Base-by-base conservation (phyloP, 345 rosid genomes). In the Raphanus sativus region DNA sequence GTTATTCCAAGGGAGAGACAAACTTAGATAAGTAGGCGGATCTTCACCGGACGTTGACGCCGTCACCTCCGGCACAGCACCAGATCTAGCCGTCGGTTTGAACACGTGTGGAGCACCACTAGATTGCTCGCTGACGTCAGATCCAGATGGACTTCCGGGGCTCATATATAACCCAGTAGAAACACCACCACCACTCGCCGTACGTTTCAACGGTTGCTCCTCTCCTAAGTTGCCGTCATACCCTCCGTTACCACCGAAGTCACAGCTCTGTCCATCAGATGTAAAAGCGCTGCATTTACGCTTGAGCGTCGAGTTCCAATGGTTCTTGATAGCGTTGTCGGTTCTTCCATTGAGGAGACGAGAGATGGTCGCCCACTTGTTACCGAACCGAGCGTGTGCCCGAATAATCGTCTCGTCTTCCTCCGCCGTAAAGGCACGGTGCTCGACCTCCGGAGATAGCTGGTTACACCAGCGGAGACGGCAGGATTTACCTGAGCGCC, bases 321-420 rank as follows among this genome's bases (percentile, higher is more conserved):
- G 98, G 55, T 93, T 93, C 78, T 93, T 93, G 28, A 91, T 86
- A 32, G 97, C 95, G 94, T 91, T 93, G 67, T 89, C 97, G 12
- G 98, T 93, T 11, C 98, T 89, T 50, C 98, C 98, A 60, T 86
- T 86, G 56, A 93, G 92, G 3, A 93, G 92, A 24, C 98, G 90
- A 2, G 98, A 94, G 82, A 93, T 91, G 34, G 95, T 91, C 0
- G 98, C 98, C 98, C 98, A 93, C 83, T 91, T 93, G 84, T 93
- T 93, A 34, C 98, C 98, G 40, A 90, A 86, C 7, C 90, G 86
- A 5, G 94, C 90, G 65, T 94, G 98, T 4, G 98, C 98, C 54
- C 87, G 77, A 69, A 90, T 77, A 21, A 91, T 94, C 42, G 88
- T 88, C 9, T 91, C 93, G 62, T 91, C 94, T 67, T 94, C 98